These are phyloP conservation scores for Ophiostoma ulmi DNA, from an alignment of 2,329 filamentous ascomycete genomes.

Conservation along the genomic window DNA sequence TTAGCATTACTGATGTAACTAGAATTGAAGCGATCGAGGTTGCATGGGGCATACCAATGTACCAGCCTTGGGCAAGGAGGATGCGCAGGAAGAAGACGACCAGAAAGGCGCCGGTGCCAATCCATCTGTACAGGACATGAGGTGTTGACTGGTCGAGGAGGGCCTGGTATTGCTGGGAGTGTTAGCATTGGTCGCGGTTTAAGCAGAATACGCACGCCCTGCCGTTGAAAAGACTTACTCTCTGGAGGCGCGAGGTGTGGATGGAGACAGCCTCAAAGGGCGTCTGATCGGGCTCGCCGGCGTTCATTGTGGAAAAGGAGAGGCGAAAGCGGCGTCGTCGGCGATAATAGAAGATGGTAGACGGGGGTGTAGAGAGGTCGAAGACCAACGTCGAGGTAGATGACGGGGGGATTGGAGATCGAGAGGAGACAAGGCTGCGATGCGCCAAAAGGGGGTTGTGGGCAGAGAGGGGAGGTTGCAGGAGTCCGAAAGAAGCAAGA, in stretches of 20 bases:
- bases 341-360: neutral
- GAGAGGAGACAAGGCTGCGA: neutral
- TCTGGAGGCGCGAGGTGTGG: slow-evolving; percentile 71
- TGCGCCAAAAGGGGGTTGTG: slow-evolving; percentile 12
- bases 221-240: slow-evolving; percentile 44
- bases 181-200: neutral
- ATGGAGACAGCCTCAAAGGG: slow-evolving; percentile 85
- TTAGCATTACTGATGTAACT: neutral
- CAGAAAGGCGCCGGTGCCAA: slow-evolving; percentile 70
- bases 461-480: neutral
- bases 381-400: neutral
- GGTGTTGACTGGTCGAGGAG: slow-evolving; percentile 92
- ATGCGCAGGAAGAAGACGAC: slow-evolving; percentile 83
- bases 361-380: neutral
- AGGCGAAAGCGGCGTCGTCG: neutral
- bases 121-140: slow-evolving; percentile 83
- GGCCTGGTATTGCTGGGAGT: slow-evolving; percentile 76
- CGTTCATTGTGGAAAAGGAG: slow-evolving; percentile 61
- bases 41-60: slow-evolving; percentile 66
- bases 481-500: slow-evolving; percentile 2
- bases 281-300: slow-evolving; percentile 79
- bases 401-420: neutral
- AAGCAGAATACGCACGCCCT: neutral
- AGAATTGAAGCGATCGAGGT: too few relatives aligned
- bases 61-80: slow-evolving; percentile 92